These are phyloP conservation scores for Ophiostoma australiae DNA, from an alignment of 2,329 filamentous ascomycete genomes.

Conservation along the genomic window DNA sequence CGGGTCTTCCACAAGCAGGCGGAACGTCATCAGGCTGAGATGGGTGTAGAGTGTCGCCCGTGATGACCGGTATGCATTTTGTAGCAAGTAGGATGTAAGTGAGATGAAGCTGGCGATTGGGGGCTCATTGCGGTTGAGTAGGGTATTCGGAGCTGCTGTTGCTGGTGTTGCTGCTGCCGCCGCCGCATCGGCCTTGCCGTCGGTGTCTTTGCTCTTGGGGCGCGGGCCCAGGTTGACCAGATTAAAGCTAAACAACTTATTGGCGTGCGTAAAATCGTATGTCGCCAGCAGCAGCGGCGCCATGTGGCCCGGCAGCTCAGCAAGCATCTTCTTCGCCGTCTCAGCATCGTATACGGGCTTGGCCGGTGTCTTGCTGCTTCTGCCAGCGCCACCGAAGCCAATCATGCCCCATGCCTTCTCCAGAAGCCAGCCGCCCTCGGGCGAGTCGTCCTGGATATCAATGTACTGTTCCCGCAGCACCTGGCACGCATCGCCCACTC, in stretches of 20 bases:
- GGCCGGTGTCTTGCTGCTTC: constrained; percentile 52
- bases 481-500: constrained; percentile 68
- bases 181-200: neutral
- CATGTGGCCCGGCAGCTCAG: constrained; percentile 71
- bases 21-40: constrained; percentile 76
- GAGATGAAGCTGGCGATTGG: constrained; percentile 81
- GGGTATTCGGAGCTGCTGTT: neutral
- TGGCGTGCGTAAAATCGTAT: constrained; percentile 91
- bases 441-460: constrained; percentile 80
- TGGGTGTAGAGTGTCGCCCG: constrained; percentile 79
- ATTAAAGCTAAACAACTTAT: constrained; percentile 90
- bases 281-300: constrained; percentile 76
- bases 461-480: constrained; percentile 70
- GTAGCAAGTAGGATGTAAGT: constrained; percentile 83
- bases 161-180: neutral
- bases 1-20: constrained; percentile 81
- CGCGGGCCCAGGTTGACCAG: constrained; percentile 55
- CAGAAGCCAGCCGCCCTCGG: constrained; percentile 76
- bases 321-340: constrained; percentile 75
- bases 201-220: constrained; percentile 29
- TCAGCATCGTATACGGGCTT: constrained; percentile 65
- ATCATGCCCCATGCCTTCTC: constrained; percentile 77
- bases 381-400: constrained; percentile 59
- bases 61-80: constrained; percentile 81
- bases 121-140: constrained; percentile 47